A percentile compares a stretch with the other conserved stretches of the same genome.
These are phyloP conservation scores for Apiospora saccharicola DNA, from an alignment of 2,329 filamentous ascomycete species.

Conservation along the genomic window DNA sequence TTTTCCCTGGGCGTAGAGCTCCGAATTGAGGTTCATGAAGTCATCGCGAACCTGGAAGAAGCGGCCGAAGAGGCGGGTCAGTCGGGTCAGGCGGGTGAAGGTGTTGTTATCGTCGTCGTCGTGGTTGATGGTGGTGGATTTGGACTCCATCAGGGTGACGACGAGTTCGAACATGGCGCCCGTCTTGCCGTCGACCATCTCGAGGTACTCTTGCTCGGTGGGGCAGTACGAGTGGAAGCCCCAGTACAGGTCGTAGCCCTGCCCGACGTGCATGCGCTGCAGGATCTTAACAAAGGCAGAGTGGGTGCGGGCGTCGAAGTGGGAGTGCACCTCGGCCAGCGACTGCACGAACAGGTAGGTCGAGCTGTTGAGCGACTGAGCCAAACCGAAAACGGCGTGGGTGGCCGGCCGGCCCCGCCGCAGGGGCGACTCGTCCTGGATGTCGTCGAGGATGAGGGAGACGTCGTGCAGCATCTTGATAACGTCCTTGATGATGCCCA, in stretches of 20 bases:
- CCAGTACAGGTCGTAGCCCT: conserved; percentile 14
- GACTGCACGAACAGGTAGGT: background rate
- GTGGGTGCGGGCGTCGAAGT: conserved; percentile 11
- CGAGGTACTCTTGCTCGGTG: background rate
- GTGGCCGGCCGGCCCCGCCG: background rate
- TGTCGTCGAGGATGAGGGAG: conserved; percentile 2
- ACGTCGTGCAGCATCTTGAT: conserved; percentile 22
- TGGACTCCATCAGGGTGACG: background rate
- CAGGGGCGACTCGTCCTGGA: conserved; percentile 10
- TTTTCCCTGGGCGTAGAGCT: conserved; percentile 5
- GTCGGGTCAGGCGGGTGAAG: background rate
- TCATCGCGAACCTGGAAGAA: conserved; percentile 18
- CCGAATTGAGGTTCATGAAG: conserved; percentile 13
- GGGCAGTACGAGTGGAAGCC: background rate
- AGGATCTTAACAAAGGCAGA: background rate
- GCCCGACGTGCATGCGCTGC: background rate
- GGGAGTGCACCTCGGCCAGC: background rate
- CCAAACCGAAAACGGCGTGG: background rate
- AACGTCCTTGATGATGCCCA: background rate
- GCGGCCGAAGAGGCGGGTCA: conserved; percentile 4
- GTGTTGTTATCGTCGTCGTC: background rate
- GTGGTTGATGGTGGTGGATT: background rate
- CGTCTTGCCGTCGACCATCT: conserved; percentile 6
- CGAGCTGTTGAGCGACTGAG: conserved; percentile 8
- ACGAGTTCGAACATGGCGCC: background rate